Evolutionary conservation across 1,139 yeast species (phyloP).

Genomic region (Lodderomyces orthopsilosis): DNA sequence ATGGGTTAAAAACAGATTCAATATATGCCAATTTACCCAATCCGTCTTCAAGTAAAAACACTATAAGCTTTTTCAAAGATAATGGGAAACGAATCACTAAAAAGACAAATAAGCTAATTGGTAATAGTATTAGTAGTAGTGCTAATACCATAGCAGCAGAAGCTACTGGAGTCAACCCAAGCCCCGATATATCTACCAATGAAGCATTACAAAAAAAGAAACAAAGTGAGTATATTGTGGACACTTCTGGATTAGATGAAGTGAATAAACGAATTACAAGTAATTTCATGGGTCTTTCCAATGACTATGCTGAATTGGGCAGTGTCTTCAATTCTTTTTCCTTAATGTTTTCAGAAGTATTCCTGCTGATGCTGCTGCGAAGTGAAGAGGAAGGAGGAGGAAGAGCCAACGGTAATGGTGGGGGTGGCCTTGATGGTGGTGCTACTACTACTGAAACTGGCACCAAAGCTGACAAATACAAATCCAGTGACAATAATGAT

Average conservation of each 20-base stretch:
- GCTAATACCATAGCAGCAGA: constrained; percentile 4
- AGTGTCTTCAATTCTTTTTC: constrained; percentile 72
- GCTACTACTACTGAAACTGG: neutral
- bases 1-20: constrained; percentile 50
- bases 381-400: constrained; percentile 2
- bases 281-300: constrained; percentile 60
- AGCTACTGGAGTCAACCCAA: constrained; percentile 1
- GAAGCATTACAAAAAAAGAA: constrained; percentile 5
- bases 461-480: constrained; percentile 3
- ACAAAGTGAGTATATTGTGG: constrained; percentile 18
- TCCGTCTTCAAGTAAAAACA: constrained; percentile 39
- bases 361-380: constrained; percentile 9
- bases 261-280: constrained; percentile 64
- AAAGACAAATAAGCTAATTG: constrained; percentile 25
- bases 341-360: constrained; percentile 44
- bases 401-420: neutral
- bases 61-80: constrained; percentile 37
- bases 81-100: constrained; percentile 29
- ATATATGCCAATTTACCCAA: constrained; percentile 65
- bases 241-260: constrained; percentile 56
- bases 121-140: constrained; percentile 9
- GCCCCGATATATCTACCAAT: constrained; percentile 2
- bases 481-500: constrained; percentile 18
- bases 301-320: constrained; percentile 69
- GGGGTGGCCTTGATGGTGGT: neutral